Conservation (phyloP, 768 basidiomycete species). For the Lactifluus piperatus region DNA sequence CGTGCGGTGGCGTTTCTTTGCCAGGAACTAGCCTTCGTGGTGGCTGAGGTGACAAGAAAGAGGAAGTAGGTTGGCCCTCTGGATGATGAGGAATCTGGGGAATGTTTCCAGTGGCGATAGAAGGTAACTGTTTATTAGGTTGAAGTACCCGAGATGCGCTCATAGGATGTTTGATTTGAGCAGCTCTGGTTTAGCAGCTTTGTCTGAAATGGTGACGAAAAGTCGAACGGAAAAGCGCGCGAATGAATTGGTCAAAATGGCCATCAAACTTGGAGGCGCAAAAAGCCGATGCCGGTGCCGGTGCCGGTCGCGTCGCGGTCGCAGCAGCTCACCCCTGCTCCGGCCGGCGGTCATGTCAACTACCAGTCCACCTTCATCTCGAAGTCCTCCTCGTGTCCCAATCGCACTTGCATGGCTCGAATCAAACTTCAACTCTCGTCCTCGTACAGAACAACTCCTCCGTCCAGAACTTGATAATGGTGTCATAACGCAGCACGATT, state of each 20-base stretch:
- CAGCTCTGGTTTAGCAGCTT: not conserved
- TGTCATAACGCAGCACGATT: slow-evolving; percentile 44
- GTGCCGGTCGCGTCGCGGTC: not conserved
- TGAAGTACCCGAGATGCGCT: slow-evolving; percentile 4
- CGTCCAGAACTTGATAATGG: slow-evolving; percentile 45
- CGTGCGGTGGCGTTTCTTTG: not conserved
- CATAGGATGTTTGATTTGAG: slow-evolving; percentile 20
- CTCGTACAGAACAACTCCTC: slow-evolving; percentile 38
- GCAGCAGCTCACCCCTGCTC: too few relatives aligned
- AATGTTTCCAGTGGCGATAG: slow-evolving; percentile 24
- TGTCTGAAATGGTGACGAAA: not conserved
- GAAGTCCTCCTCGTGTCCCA: slow-evolving; percentile 23
- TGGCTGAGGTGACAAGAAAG: not conserved
- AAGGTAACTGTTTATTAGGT: slow-evolving; percentile 25
- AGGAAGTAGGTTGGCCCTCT: not conserved
- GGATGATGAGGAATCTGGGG: slow-evolving; percentile 19
- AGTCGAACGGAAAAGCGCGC: slow-evolving; percentile 6
- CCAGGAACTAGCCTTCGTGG: slow-evolving; percentile 21
- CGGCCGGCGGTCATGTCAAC: too few relatives aligned
- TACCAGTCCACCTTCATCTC: not conserved
- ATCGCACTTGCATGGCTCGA: slow-evolving; percentile 33
- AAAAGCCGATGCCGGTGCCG: too few relatives aligned
- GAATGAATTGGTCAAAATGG: not conserved
- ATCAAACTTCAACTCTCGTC: slow-evolving; percentile 37
- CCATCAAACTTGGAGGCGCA: too few relatives aligned